A percentile compares a stretch with the other conserved stretches of the same genome.
phyloP scores from a whole-genome alignment of 192 early-diverging fungal species.

The Rhizoclosmatium sp. region DNA sequence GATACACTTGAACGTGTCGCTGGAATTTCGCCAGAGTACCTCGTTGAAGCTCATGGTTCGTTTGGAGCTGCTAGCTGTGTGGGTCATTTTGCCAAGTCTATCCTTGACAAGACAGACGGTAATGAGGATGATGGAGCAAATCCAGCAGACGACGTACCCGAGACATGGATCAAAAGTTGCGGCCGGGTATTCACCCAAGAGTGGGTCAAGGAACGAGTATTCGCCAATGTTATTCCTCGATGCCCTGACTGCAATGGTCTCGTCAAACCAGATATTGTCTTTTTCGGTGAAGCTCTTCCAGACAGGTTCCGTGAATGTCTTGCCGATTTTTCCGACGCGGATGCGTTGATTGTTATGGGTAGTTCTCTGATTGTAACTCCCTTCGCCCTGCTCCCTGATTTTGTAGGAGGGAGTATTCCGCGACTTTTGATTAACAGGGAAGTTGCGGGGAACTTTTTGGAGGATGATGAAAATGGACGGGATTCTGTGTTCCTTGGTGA shows the following conservation, averaged over 20 bases:
- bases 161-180: not conserved
- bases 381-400: slow-evolving; percentile 79
- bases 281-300: slow-evolving; percentile 93
- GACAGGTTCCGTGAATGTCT: slow-evolving; percentile 37
- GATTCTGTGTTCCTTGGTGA: too few species aligned
- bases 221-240: slow-evolving; percentile 65
- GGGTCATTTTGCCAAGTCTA: slow-evolving; percentile 47
- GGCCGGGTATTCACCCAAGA: slow-evolving; percentile 17
- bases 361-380: slow-evolving; percentile 90
- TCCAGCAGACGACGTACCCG: too few species aligned
- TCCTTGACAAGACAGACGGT: not conserved
- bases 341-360: slow-evolving; percentile 92
- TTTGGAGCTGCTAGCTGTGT: slow-evolving; percentile 87
- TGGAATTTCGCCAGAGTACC: slow-evolving; percentile 65
- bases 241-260: slow-evolving; percentile 72
- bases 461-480: too few species aligned
- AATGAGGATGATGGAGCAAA: too few species aligned
- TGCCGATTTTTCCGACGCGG: slow-evolving; percentile 56
- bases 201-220: slow-evolving; percentile 29
- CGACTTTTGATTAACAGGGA: slow-evolving; percentile 91
- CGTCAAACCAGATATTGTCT: slow-evolving; percentile 94
- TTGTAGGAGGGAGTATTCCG: slow-evolving; percentile 69
- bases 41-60: slow-evolving; percentile 95
- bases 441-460: slow-evolving; percentile 63
- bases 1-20: slow-evolving; percentile 90